These are phyloP conservation scores for Apiospora marii DNA, from an alignment of 2,329 filamentous ascomycete genomes.

Conservation along the genomic window DNA sequence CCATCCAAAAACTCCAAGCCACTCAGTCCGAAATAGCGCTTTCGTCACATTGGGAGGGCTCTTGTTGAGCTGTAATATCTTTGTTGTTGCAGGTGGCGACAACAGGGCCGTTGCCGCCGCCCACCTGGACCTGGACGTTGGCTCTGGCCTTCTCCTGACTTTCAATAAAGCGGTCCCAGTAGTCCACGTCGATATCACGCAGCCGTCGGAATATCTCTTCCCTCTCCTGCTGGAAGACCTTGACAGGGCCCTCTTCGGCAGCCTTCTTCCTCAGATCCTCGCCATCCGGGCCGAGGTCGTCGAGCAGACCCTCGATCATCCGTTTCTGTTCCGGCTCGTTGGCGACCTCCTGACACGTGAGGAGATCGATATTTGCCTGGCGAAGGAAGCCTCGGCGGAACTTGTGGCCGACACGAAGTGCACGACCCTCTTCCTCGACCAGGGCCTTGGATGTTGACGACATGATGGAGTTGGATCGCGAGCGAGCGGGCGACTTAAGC, in stretches of 20 bases:
- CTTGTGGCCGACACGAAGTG: conserved; percentile 62
- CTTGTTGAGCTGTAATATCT: conserved; percentile 30
- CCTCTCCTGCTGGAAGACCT: conserved; percentile 66
- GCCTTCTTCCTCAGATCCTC: conserved; percentile 62
- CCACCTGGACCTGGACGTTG: conserved; percentile 52
- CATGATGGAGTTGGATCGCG: conserved; percentile 61
- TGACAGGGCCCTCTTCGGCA: conserved; percentile 65
- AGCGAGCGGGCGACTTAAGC: conserved; percentile 51
- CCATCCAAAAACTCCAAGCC: background rate
- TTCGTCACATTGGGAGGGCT: conserved; percentile 43
- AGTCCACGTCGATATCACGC: conserved; percentile 69
- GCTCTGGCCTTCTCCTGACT: conserved; percentile 65
- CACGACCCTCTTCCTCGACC: conserved; percentile 64
- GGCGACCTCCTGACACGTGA: conserved; percentile 55
- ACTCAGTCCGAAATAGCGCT: conserved; percentile 52
- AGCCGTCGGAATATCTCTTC: conserved; percentile 58
- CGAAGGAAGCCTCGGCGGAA: conserved; percentile 63
- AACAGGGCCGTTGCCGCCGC: conserved; percentile 28
- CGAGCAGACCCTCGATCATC: conserved; percentile 68
- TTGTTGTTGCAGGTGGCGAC: conserved; percentile 21
- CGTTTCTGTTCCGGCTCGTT: conserved; percentile 58
- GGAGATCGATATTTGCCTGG: conserved; percentile 58
- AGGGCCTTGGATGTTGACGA: conserved; percentile 59
- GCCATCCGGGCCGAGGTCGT: conserved; percentile 69
- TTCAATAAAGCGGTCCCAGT: conserved; percentile 70